phyloP scores from a whole-genome alignment of 768 basidiomycete species.

The Leccinum disarticulatum region DNA sequence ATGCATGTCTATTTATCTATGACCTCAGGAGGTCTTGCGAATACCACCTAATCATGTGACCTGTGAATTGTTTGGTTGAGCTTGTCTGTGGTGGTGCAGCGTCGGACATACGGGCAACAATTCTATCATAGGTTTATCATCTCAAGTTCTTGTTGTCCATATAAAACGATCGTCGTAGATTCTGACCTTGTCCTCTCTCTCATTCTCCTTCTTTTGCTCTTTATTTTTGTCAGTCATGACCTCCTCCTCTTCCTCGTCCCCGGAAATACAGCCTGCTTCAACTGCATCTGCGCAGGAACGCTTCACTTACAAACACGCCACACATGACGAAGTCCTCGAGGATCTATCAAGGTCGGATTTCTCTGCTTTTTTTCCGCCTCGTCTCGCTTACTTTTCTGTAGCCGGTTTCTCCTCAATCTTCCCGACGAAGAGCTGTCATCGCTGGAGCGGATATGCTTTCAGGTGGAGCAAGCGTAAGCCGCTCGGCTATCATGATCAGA shows the following conservation, averaged over 20 bases:
- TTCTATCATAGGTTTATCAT: slow-evolving; percentile 28
- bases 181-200: slow-evolving; percentile 27
- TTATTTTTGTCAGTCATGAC: slow-evolving; percentile 49
- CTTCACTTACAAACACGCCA: slow-evolving; percentile 66
- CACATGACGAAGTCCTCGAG: slow-evolving; percentile 84
- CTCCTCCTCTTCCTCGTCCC: slow-evolving; percentile 77
- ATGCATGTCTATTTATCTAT: slow-evolving; percentile 3
- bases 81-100: slow-evolving; percentile 16
- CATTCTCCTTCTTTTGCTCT: slow-evolving; percentile 32
- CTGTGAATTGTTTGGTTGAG: slow-evolving; percentile 22
- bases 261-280: slow-evolving; percentile 60
- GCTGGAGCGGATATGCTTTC: slow-evolving; percentile 94
- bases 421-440: slow-evolving; percentile 90
- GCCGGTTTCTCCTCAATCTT: slow-evolving; percentile 95
- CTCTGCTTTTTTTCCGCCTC: slow-evolving; percentile 8
- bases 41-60: slow-evolving; percentile 16
- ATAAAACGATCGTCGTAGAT: slow-evolving; percentile 36
- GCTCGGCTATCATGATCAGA: slow-evolving; percentile 7
- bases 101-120: slow-evolving; percentile 20
- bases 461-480: slow-evolving; percentile 97
- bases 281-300: slow-evolving; percentile 39
- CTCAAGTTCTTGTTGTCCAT: slow-evolving; percentile 29
- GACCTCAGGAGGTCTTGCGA: not conserved
- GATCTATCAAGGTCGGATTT: slow-evolving; percentile 77
- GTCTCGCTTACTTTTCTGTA: slow-evolving; percentile 33